Evolutionary conservation across 306 rosid genomes (phyloP).

Genomic region (Vigna hirtella): DNA sequence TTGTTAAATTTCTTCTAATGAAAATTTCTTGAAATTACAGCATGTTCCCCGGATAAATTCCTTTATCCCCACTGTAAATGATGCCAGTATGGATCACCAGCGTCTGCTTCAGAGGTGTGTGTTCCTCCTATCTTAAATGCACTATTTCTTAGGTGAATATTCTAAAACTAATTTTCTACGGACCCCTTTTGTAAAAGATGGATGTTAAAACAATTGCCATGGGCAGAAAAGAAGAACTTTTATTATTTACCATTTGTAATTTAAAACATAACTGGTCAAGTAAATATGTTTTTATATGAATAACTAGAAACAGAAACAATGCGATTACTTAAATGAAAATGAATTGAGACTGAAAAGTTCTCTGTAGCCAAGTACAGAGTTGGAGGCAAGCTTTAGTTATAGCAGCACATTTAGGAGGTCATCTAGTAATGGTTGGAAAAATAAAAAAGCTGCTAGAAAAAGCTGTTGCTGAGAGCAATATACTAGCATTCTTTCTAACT

Average conservation of each 20-base stretch:
- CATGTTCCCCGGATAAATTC: conserved; percentile 88
- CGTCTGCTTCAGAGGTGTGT: conserved; percentile 84
- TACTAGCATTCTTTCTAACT: not conserved
- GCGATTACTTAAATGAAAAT: conserved; percentile 24
- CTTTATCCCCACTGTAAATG: conserved; percentile 70
- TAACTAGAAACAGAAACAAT: not conserved
- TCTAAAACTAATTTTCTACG: conserved; percentile 20
- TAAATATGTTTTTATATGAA: not conserved
- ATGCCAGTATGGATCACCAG: conserved; percentile 86
- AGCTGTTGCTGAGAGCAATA: not conserved
- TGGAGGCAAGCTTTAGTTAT: not conserved
- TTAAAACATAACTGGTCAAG: not conserved
- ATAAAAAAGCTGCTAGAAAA: conserved; percentile 10
- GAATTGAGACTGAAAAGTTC: not conserved
- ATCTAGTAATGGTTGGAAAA: conserved; percentile 1
- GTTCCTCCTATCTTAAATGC: conserved; percentile 21
- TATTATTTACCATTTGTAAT: not conserved
- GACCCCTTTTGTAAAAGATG: conserved; percentile 7
- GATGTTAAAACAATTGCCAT: not conserved
- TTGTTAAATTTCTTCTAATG: conserved; percentile 30
- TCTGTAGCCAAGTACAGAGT: not conserved
- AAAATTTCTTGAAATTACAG: conserved; percentile 56
- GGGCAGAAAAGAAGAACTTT: conserved; percentile 2
- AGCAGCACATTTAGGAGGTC: not conserved
- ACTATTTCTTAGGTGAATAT: conserved; percentile 9